Evolutionary conservation across 78 protist genomes (phyloP), one percentile per base, ranked within the genome.

Genomic region (Creolimax fragrantissima): DNA sequence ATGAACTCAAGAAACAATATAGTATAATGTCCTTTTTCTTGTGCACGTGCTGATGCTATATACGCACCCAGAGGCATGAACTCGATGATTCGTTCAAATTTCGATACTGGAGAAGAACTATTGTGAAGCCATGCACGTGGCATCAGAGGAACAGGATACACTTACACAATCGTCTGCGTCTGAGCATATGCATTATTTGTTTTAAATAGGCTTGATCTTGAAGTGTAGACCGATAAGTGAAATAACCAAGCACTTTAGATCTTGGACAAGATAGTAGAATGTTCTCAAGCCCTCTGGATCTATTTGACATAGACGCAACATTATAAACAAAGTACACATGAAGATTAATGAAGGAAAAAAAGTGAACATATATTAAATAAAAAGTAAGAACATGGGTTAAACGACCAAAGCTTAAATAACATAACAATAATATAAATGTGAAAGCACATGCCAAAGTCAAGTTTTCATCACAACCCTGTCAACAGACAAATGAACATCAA

Each of bases 231-330:
- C 93, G 74, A 97, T 97, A 11, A 97, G 90, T 7, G 99, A 93
- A 92, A 97, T 96, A 42, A 98, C 99, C 24, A 98, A 81, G 93
- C 98, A 95, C 81, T 97, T 97, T 39, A 98, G 85, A 83, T 98
- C 99, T 94, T 97, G 99, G 42, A 96, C 96, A 41, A 98, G 91
- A 93, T 97, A 98, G 95, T 97, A 98, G 93, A 98, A 98, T 35
- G 92, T 93, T 41, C 95, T 93, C 66, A 98, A 96, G 24, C 99
- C 99, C 35, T 98, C 99, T 6, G 99, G 98, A 83, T 98, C 99
- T 90, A 41, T 58, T 11, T 58, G 74, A n/a, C n/a, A n/a, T n/a
- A n/a, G n/a, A n/a, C n/a, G n/a, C 96, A 85, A 67, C 95, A 41
- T 42, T 85, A 94, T 92, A 39, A 17, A 17, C 3, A 41, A 37